Percentiles rank a stretch among this genome's conserved stretches.
Evolutionary conservation across 1,284 basidiomycete species (phyloP).

Genomic region (Ustilago esculenta): DNA sequence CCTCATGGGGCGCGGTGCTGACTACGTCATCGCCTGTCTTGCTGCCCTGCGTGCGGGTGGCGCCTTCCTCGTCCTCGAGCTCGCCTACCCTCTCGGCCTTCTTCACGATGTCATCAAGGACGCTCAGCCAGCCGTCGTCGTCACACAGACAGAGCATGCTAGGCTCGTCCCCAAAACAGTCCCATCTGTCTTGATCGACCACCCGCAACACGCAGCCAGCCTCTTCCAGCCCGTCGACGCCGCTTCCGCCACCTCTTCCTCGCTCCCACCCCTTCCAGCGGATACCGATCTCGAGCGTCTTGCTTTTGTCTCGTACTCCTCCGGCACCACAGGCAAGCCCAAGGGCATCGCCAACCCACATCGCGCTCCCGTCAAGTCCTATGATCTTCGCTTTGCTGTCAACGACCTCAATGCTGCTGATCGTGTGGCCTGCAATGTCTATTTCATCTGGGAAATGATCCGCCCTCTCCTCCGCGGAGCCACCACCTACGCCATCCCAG

Average conservation of each 20-base stretch:
- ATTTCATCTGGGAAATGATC: conserved; percentile 66
- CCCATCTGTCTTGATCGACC: conserved; percentile 37
- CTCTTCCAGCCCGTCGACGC: conserved; percentile 12
- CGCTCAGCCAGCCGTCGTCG: conserved; percentile 60
- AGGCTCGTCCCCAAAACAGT: conserved; percentile 42
- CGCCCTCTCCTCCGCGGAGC: conserved; percentile 64
- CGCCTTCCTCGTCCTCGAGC: conserved; percentile 66
- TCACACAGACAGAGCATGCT: conserved; percentile 60
- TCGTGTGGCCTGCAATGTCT: conserved; percentile 66
- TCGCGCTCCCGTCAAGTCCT: conserved; percentile 61
- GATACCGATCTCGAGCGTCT: conserved; percentile 61
- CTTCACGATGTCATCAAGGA: conserved; percentile 64
- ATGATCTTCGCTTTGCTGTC: conserved; percentile 61
- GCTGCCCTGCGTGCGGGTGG: conserved; percentile 65
- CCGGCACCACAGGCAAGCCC: conserved; percentile 65
- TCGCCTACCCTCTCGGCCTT: conserved; percentile 63
- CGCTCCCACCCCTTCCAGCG: conserved; percentile 28
- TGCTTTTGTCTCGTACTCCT: conserved; percentile 66
- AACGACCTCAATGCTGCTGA: conserved; percentile 58
- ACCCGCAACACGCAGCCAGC: conserved; percentile 1
- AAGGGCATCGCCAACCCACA: conserved; percentile 67
- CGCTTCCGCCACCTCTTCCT: neutral
- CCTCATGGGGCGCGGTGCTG: conserved; percentile 59
- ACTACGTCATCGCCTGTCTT: conserved; percentile 64
- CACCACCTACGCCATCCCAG: conserved; percentile 63